Percentiles rank a stretch among this genome's conserved stretches.
These are phyloP conservation scores for Lecanoromycetidae sp. DNA, from an alignment of 2,329 filamentous ascomycete genomes.

Conservation along the genomic window DNA sequence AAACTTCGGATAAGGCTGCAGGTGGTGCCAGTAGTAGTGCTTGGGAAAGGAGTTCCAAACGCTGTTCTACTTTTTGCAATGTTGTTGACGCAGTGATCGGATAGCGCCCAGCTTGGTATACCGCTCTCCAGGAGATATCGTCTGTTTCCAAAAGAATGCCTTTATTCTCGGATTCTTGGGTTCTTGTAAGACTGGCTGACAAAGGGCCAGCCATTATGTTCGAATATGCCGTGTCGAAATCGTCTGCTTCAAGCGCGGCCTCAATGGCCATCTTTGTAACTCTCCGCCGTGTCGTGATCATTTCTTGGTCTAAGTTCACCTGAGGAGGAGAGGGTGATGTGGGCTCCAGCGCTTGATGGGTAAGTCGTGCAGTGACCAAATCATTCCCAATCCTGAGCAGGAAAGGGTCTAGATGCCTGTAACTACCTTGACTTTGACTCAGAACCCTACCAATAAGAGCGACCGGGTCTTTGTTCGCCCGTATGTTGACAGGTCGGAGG, in stretches of 20 bases:
- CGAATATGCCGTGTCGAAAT: conserved; percentile 54
- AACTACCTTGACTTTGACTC: conserved; percentile 48
- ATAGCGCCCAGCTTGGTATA: conserved; percentile 49
- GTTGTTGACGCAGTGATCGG: conserved; percentile 18
- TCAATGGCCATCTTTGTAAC: conserved; percentile 35
- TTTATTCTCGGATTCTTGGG: no score
- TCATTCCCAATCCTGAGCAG: conserved; percentile 48
- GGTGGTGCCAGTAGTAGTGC: conserved; percentile 48
- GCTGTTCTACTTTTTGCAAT: conserved; percentile 41
- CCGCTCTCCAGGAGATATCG: conserved; percentile 53
- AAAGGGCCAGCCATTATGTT: conserved; percentile 48
- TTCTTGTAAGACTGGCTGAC: conserved; percentile 23
- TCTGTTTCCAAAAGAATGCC: no score
- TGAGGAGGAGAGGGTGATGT: conserved; percentile 10
- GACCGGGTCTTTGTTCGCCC: conserved; percentile 49
- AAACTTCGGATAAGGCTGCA: conserved; percentile 46
- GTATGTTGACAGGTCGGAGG: conserved; percentile 54
- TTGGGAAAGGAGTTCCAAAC: conserved; percentile 53
- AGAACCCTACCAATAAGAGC: conserved; percentile 48
- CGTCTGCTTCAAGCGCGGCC: conserved; percentile 37
- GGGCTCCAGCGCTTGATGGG: conserved; percentile 17
- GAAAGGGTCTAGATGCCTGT: conserved; percentile 54
- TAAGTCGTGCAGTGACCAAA: conserved; percentile 38
- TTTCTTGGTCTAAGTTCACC: conserved; percentile 22
- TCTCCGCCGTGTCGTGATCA: conserved; percentile 33